A percentile compares a stretch with the other conserved stretches of the same genome.
Evolutionary conservation across 352 stramenopile genomes (phyloP).

Genomic region (Phytophthora cryptogea): DNA sequence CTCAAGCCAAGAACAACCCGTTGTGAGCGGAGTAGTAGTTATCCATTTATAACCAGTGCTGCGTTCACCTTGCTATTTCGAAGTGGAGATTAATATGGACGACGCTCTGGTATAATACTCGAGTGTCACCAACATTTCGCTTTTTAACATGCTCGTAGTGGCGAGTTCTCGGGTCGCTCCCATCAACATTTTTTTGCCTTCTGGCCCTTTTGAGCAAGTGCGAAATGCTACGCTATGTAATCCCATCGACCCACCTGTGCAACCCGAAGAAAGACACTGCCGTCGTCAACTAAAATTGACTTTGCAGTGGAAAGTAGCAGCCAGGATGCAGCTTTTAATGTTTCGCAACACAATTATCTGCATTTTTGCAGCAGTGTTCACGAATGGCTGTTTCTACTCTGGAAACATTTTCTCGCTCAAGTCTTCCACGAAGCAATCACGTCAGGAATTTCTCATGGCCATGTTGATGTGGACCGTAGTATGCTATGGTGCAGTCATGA

Average conservation of each 20-base stretch:
- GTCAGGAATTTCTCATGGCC: slow-evolving; percentile 26
- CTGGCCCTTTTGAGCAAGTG: too few species aligned
- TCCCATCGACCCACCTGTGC: neutral
- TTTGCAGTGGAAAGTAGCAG: slow-evolving; percentile 20
- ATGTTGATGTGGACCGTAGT: slow-evolving; percentile 17
- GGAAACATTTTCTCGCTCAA: slow-evolving; percentile 30
- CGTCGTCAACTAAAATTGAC: slow-evolving; percentile 17
- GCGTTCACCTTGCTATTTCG: too few species aligned
- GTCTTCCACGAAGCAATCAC: slow-evolving; percentile 21
- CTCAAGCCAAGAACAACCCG: too few species aligned
- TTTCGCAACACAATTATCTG: slow-evolving; percentile 24
- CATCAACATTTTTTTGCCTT: too few species aligned
- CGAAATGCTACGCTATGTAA: too few species aligned
- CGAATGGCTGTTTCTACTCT: slow-evolving; percentile 25
- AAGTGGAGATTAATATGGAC: too few species aligned
- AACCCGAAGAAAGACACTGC: slow-evolving; percentile 7
- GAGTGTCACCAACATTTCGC: too few species aligned
- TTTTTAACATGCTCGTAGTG: too few species aligned
- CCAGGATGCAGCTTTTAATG: slow-evolving; percentile 23
- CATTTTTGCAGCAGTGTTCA: slow-evolving; percentile 9
- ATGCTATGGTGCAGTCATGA: slow-evolving; percentile 13
- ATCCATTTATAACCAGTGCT: too few species aligned
- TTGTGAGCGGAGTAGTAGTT: too few species aligned
- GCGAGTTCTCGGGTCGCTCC: too few species aligned
- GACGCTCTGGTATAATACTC: too few species aligned